Evolutionary conservation across 768 basidiomycete genomes (phyloP), one percentile per base, ranked within the genome.

Genomic region (Paxillus rubicundulus): DNA sequence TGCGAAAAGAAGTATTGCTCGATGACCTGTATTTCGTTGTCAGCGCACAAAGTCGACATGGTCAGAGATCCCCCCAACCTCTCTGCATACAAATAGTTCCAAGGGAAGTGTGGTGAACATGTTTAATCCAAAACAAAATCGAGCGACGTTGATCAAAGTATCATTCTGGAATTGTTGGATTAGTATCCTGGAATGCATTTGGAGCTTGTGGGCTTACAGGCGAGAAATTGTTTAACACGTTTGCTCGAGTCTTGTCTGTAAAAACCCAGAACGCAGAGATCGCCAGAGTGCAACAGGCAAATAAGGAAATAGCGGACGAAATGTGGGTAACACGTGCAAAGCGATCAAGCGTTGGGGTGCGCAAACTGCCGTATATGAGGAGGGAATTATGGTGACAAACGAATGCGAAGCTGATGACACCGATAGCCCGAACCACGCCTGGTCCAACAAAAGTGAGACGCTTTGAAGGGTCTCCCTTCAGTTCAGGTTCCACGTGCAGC

Each of bases 31-130:
- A 21, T 27, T 53, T 33, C 14, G 5, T 49, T 21, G 28, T 37
- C 37, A 45, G 45, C 18, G 24, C 45, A 30, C 37, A 12, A 33
- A 36, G 17, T 16, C 9, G 37, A n/a, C 46, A n/a, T 10, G 27
- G 42, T 36, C 12, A 3, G 32, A 45, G 28, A 49, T 21, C 5
- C 41, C 41, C 57, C 66, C 8, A 49, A 90, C 93, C 77, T 99
- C 97, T 73, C 97, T 82, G 65, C 97, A 99, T 21, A 99, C 97
- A 66, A 98, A 99, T 13, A 94, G 75, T 62, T 99, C 97, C 37
- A 99, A 76, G 1, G 97, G 97, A 18, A 98, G 82, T 0, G 97
- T 99, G 1, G 95, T 95, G 62, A 98, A 97, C 97, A 98, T 99
- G 70, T 96, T 97, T 57, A 94, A 68, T 10, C 93, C 94, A 64